Evolutionary conservation across 2,329 filamentous ascomycete species (phyloP).

Genomic region (Dactylella cylindrospora): DNA sequence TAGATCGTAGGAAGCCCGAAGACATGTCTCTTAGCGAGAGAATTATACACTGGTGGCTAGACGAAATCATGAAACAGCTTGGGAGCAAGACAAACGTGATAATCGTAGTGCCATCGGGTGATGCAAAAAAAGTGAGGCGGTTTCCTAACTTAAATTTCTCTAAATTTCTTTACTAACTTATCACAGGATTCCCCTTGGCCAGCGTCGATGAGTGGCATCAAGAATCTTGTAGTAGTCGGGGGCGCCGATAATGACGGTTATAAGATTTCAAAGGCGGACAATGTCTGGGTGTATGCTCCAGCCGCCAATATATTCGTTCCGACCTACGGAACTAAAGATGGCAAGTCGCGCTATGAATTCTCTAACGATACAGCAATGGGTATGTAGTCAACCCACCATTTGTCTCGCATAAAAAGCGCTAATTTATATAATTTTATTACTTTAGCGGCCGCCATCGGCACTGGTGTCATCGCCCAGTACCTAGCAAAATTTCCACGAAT

Average conservation of each 20-base stretch:
- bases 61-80: constrained; percentile 1
- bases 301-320: constrained; percentile 3
- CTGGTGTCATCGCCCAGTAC: constrained; percentile 7
- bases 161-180: background rate
- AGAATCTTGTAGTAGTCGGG: constrained; percentile 7
- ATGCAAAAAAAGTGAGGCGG: background rate
- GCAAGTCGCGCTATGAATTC: background rate
- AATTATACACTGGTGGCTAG: background rate
- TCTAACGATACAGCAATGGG: background rate
- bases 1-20: background rate
- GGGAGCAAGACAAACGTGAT: constrained; percentile 1
- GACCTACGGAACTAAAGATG: too few relatives aligned
- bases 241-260: constrained; percentile 3
- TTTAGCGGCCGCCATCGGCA: background rate
- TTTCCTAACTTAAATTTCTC: background rate
- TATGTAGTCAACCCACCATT: background rate
- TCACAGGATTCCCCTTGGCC: constrained; percentile 6
- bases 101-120: background rate
- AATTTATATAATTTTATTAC: background rate
- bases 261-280: background rate
- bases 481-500: background rate
- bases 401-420: background rate
- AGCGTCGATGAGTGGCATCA: background rate
- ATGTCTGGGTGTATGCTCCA: constrained; percentile 1
- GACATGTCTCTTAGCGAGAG: background rate